Evolutionary conservation across 2,329 filamentous ascomycete species (phyloP).

Genomic region (Rhexocercosporidium sp.): DNA sequence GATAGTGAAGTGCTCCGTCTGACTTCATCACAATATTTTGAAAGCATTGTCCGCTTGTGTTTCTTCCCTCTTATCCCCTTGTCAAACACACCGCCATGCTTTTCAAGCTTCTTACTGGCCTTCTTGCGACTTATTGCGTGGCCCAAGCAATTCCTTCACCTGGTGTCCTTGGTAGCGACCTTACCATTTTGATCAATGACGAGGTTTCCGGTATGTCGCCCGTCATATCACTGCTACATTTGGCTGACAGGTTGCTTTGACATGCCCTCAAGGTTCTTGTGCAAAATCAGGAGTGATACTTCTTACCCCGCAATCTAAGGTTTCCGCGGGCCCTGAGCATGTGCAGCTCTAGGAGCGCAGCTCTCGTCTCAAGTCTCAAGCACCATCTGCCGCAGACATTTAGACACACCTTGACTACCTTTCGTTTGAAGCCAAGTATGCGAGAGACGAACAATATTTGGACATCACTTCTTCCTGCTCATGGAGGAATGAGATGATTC

Average conservation of each 20-base stretch:
- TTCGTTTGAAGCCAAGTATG: conserved; percentile 27
- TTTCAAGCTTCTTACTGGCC: conserved; percentile 20
- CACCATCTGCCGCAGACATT: conserved; percentile 24
- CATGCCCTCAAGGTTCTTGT: conserved; percentile 30
- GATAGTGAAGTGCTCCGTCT: conserved; percentile 17
- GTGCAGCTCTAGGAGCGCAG: conserved; percentile 28
- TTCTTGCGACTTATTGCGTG: conserved; percentile 25
- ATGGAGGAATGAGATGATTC: conserved; percentile 16
- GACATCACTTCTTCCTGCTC: conserved; percentile 51
- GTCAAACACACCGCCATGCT: conserved; percentile 24
- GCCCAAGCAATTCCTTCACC: conserved; percentile 28
- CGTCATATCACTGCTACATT: background rate
- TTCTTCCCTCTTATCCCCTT: conserved; percentile 14
- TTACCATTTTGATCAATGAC: conserved; percentile 34
- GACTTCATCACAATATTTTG: conserved; percentile 22
- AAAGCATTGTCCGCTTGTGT: conserved; percentile 21
- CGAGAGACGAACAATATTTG: conserved; percentile 48
- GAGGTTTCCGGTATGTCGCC: conserved; percentile 26
- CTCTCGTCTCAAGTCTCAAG: conserved; percentile 31
- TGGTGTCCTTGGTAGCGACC: conserved; percentile 26
- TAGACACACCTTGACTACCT: conserved; percentile 32
- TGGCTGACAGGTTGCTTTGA: background rate
- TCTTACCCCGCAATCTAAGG: conserved; percentile 24
- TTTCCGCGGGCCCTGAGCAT: conserved; percentile 28
- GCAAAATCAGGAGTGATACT: conserved; percentile 31